phyloP scores from a whole-genome alignment of 352 stramenopile species.

The Pythium brassicae region DNA sequence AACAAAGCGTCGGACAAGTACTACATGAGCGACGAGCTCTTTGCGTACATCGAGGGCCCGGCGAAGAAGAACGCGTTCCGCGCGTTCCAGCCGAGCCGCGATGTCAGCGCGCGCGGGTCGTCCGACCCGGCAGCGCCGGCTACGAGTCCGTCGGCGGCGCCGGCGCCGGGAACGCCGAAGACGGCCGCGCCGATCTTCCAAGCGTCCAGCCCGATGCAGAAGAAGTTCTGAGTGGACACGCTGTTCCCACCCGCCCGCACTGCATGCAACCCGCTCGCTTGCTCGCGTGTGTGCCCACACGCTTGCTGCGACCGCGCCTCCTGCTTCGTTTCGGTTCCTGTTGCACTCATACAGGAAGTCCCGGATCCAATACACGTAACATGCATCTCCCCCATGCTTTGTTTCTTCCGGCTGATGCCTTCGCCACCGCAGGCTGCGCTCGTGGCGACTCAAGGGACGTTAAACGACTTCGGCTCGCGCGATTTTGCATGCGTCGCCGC shows the following conservation, averaged over 20 bases:
- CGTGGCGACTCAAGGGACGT: too few relatives aligned
- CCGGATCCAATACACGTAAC: background rate
- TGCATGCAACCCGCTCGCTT: too few relatives aligned
- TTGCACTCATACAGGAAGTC: background rate
- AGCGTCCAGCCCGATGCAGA: slow-evolving; percentile 7
- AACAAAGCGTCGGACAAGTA: slow-evolving; percentile 74
- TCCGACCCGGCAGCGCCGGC: slow-evolving; percentile 4
- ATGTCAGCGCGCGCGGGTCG: slow-evolving; percentile 8
- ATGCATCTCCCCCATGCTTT: slow-evolving; percentile 2
- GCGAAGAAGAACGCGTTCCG: slow-evolving; percentile 77
- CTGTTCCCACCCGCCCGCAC: too few relatives aligned
- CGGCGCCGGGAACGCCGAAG: background rate
- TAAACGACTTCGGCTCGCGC: too few relatives aligned
- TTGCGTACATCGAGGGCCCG: slow-evolving; percentile 73
- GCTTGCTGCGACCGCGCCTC: too few relatives aligned
- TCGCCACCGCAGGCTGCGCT: too few relatives aligned
- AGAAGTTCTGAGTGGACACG: slow-evolving; percentile 4
- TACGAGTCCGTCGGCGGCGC: background rate
- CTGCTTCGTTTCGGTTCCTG: background rate
- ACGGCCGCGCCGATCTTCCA: slow-evolving; percentile 29
- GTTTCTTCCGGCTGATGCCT: too few relatives aligned
- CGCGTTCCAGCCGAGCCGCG: slow-evolving; percentile 34
- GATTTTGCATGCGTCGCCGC: too few relatives aligned
- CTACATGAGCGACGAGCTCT: slow-evolving; percentile 82
- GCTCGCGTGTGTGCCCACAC: too few relatives aligned